Percentiles rank a stretch among this genome's conserved stretches.
phyloP scores from a whole-genome alignment of 768 basidiomycete genomes.

The Leccinum longicurvipes region DNA sequence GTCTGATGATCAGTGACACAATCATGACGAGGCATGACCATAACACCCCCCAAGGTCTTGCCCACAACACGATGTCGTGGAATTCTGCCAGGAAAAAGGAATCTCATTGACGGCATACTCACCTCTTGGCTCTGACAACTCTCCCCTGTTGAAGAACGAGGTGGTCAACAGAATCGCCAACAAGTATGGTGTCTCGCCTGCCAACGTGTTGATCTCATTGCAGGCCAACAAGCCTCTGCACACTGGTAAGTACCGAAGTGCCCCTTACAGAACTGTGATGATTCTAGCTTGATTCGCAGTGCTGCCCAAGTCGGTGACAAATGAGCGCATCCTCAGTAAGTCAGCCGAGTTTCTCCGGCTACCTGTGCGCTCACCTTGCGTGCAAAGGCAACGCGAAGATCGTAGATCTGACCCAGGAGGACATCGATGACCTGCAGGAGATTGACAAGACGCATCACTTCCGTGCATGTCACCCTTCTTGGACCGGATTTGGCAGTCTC shows the following conservation, averaged over 20 bases:
- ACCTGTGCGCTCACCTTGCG: not conserved
- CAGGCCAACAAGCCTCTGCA: conserved; percentile 66
- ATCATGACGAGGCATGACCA: no score
- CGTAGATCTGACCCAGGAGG: conserved; percentile 59
- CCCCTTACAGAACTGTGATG: conserved; percentile 5
- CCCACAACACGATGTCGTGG: no score
- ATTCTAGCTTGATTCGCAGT: conserved; percentile 35
- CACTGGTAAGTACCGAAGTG: conserved; percentile 34
- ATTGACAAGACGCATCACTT: conserved; percentile 63
- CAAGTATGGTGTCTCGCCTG: conserved; percentile 54
- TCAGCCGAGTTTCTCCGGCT: not conserved
- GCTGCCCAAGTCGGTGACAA: conserved; percentile 75
- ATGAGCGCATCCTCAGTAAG: conserved; percentile 56
- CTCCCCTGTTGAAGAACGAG: conserved; percentile 61
- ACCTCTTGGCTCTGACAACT: conserved; percentile 68
- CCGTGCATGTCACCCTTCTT: conserved; percentile 62
- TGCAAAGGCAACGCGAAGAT: conserved; percentile 53
- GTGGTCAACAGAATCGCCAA: conserved; percentile 60
- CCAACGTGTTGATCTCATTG: conserved; percentile 69
- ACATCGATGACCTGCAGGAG: conserved; percentile 52
- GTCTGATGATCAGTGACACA: no score
- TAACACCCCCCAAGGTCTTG: no score
- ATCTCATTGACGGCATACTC: conserved; percentile 78
- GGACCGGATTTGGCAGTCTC: conserved; percentile 60
- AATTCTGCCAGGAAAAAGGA: conserved; percentile 57